Evolutionary conservation across 331 rosid species (phyloP), one percentile per base, ranked within the genome.

Genomic region (Pyracantha coccinea): DNA sequence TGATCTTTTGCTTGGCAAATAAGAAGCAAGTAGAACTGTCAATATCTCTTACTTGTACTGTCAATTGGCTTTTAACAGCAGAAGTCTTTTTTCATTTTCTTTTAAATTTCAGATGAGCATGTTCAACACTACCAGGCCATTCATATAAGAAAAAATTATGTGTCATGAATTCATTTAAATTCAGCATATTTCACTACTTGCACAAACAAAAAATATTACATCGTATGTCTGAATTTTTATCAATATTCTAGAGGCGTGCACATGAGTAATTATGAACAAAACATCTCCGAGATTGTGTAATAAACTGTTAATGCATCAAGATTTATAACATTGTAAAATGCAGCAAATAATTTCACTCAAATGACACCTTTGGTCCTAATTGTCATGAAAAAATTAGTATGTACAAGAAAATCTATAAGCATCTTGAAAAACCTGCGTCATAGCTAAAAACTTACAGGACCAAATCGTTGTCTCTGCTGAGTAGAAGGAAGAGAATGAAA

Each of bases 401-500:
- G 13, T 10, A 68, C 44, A 41, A 5, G 16, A 63, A 28, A 13
- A 74, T 28, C 7, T 17, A 61, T 7, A 16, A 31, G 58, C 38
- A 32, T 71, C 20, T 12, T 35, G 8, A 31, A 24, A 7, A 31
- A 25, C 19, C 33, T 58, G 24, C 4, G 13, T 27, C 21, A 57
- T 2, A 55, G 57, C 66, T 29, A 59, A 45, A 16, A 66, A 89
- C 88, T 80, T 93, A 93, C 97, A 72, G 91, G 97, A 87, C 98
- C 94, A n/a, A 89, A 93, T 85, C 88, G 96, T 84, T 93, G 94
- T 74, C 98, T 89, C 81, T 93, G 94, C 85, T 89, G 90, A 69
- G 88, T 83, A 74, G 98, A 83, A 79, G 98, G 96, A 84, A 91
- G 97, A 75, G 98, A 93, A 77, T 93, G 98, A 80, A 91, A 91